phyloP scores from a whole-genome alignment of 495 filamentous ascomycete genomes.

The Tuber magnatum region DNA sequence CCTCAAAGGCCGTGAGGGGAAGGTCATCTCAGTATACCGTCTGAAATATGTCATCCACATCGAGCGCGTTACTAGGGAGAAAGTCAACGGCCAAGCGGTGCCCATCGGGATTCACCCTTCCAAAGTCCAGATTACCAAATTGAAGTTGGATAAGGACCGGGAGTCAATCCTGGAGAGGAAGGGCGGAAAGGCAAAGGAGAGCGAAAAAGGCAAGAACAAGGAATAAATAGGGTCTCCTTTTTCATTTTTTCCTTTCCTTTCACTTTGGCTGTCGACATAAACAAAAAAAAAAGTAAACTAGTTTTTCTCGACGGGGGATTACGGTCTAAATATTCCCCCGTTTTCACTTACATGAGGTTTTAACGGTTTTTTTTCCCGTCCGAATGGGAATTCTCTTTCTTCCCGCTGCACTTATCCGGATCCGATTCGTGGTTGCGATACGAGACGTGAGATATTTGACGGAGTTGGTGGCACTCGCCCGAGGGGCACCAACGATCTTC shows the following conservation, averaged over 20 bases:
- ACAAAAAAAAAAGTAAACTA: conserved; percentile 39
- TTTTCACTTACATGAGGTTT: conserved; percentile 25
- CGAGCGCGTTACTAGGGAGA: conserved; percentile 87
- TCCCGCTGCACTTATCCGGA: background rate
- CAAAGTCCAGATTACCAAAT: conserved; percentile 93
- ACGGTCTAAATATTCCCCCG: conserved; percentile 28
- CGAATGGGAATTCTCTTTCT: background rate
- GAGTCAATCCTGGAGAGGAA: conserved; percentile 84
- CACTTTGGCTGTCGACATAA: conserved; percentile 27
- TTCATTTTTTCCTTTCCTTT: conserved; percentile 20
- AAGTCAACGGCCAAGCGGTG: conserved; percentile 84
- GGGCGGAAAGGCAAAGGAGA: conserved; percentile 51
- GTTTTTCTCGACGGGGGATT: conserved; percentile 18
- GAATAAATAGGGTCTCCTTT: conserved; percentile 29
- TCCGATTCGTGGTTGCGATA: background rate
- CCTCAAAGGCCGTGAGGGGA: conserved; percentile 94
- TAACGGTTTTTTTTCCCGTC: conserved; percentile 36
- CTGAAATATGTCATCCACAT: conserved; percentile 92
- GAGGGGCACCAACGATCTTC: background rate
- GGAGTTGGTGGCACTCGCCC: background rate
- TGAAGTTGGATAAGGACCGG: conserved; percentile 97
- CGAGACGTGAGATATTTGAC: background rate
- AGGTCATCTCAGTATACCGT: conserved; percentile 92
- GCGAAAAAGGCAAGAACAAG: conserved; percentile 40
- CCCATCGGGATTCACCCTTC: conserved; percentile 81